Percentiles rank a stretch among this genome's conserved stretches.
Conservation (phyloP, 495 filamentous ascomycete genomes). For the Trichoderma parareesei region DNA sequence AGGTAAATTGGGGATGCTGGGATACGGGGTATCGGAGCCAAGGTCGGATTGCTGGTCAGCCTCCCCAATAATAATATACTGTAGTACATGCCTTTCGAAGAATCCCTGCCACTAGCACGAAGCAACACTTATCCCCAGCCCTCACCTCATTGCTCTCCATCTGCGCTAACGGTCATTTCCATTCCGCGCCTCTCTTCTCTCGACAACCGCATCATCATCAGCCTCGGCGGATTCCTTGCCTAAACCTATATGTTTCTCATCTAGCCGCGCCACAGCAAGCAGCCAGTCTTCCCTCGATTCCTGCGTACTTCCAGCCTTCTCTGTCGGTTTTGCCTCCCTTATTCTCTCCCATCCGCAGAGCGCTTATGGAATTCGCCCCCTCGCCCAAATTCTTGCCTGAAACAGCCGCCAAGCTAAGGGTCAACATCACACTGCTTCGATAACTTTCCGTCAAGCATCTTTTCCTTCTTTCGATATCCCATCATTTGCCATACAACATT, state of each 20-base stretch:
- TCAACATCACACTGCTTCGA: neutral
- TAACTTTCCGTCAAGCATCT: conserved; percentile 1
- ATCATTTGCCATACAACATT: neutral
- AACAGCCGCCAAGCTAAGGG: conserved; percentile 8
- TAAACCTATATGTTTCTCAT: neutral
- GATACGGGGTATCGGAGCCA: no score
- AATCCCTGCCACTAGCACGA: no score
- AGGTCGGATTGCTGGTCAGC: no score
- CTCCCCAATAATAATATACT: neutral
- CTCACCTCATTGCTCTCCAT: neutral
- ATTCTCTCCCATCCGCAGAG: neutral
- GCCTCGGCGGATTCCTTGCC: neutral
- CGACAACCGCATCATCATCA: neutral
- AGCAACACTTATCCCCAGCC: neutral
- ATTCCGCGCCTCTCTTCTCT: neutral
- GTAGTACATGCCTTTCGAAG: neutral
- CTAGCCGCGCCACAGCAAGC: neutral
- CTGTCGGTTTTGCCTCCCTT: neutral
- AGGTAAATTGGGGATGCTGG: no score
- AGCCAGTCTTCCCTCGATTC: neutral
- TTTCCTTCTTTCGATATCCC: neutral
- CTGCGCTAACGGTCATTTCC: neutral
- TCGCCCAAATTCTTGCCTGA: conserved; percentile 6
- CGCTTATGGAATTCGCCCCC: conserved; percentile 9
- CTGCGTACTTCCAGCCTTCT: neutral